phyloP scores from a whole-genome alignment of 352 stramenopile genomes.

The Pythium folliculosum region DNA sequence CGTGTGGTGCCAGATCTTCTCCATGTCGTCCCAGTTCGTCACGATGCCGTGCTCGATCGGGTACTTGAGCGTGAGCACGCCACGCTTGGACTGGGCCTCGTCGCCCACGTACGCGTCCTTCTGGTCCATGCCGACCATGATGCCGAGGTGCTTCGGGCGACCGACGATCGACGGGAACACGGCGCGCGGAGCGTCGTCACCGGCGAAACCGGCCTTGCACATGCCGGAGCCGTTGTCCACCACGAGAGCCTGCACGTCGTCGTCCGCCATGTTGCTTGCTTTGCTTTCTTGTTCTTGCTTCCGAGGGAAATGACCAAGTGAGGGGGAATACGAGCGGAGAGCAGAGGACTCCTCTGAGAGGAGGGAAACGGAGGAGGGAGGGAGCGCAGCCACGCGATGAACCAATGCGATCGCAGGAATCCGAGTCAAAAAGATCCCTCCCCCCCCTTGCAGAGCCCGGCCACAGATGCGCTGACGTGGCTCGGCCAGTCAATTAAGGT shows the following conservation, averaged over 20 bases:
- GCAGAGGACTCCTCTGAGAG: too few species aligned
- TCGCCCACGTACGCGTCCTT: slow-evolving; percentile 95
- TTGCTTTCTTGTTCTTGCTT: background rate
- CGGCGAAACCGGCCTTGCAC: slow-evolving; percentile 98
- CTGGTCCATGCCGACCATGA: slow-evolving; percentile 98
- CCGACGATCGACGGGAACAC: slow-evolving; percentile 98
- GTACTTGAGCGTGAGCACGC: slow-evolving; percentile 94
- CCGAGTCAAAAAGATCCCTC: background rate
- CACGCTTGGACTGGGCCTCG: slow-evolving; percentile 92
- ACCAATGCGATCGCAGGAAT: background rate
- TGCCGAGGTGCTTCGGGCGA: slow-evolving; percentile 94
- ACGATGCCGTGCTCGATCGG: slow-evolving; percentile 99
- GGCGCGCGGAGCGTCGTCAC: slow-evolving; percentile 95
- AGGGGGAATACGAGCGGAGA: background rate
- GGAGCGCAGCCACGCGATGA: too few species aligned
- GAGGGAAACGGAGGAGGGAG: slow-evolving; percentile 1
- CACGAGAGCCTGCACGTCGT: slow-evolving; percentile 69
- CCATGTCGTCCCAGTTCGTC: slow-evolving; percentile 99
- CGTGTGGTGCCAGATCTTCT: slow-evolving; percentile 99
- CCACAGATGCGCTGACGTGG: slow-evolving; percentile 11
- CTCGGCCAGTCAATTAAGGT: slow-evolving; percentile 7
- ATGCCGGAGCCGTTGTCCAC: slow-evolving; percentile 99
- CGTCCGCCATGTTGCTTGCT: slow-evolving; percentile 49
- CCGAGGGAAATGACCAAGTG: slow-evolving; percentile 16
- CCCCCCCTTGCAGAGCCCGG: slow-evolving; percentile 6